Evolutionary conservation across 2,329 filamentous ascomycete genomes (phyloP), one percentile per base, ranked within the genome.

Genomic region (Colletotrichum ledebouriae): DNA sequence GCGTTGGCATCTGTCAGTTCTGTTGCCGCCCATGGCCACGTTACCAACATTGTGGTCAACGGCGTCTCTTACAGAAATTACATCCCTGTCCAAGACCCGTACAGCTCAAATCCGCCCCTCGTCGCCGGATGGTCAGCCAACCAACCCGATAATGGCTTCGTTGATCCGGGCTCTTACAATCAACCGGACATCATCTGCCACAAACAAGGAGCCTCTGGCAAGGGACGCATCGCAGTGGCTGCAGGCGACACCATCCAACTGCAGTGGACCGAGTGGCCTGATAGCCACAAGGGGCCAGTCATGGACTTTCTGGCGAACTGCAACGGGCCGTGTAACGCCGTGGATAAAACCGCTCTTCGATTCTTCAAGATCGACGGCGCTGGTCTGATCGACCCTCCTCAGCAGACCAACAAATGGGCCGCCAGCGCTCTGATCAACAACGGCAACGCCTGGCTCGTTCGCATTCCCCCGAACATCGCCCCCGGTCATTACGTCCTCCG

Each of bases 401-500:
- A 81, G 53, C 76, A 79, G 46, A 75, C 75, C 29, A 71, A 69
- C 6, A 81, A 53, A 20, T 85, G 81, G 75, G 81, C 77, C 11
- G 78, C 80, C 9, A 80, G 81, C 63, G 74, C 83, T 6, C 74
- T 89, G 69, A 82, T 84, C 70, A 74, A 78, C 53, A 84, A 85
- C 73, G 86, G 84, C 74, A 83, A 84, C 76, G 83, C 78, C 64
- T 86, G 83, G 82, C 80, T 80, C 47, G 79, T 86, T 25, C 83
- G 80, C 7, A 83, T 87, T 60, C 85, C 85, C 39, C 73, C 76
- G 60, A 77, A 77, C 70, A 79, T 87, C 39, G 80, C 78, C 1
- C 73, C 83, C 6, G 85, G 85, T 1, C 85, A 86, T 76, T 87
- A 87, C 67, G 84, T 87, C 55, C 79, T 87, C 42, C 83, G 85